Conservation (phyloP, 139 green algal species). For the Astrephomene gubernaculifera region DNA sequence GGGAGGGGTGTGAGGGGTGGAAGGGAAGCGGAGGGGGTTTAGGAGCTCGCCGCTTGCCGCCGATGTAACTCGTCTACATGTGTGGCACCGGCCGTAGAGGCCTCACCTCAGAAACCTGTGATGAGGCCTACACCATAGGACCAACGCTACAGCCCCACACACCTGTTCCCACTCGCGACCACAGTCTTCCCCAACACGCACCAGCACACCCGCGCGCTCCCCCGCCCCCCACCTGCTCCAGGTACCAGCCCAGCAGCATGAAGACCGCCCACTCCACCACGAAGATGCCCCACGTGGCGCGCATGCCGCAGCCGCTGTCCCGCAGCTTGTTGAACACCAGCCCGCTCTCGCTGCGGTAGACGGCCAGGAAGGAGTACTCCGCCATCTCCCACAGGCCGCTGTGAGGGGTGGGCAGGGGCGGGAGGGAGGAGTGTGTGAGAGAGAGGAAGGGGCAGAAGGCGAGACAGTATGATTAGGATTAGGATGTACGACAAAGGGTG, state of each 20-base stretch:
- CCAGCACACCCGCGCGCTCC: background rate
- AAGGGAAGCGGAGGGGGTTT: too few relatives aligned
- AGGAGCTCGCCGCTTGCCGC: too few relatives aligned
- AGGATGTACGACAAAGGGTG: background rate
- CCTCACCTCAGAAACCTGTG: background rate
- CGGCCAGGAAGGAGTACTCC: constrained; percentile 62
- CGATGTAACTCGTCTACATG: background rate
- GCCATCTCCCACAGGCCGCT: constrained; percentile 72
- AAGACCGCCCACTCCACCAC: constrained; percentile 87
- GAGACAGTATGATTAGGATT: background rate
- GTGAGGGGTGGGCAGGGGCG: background rate
- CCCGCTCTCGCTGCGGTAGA: constrained; percentile 55
- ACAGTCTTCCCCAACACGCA: background rate
- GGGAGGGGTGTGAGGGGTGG: too few relatives aligned
- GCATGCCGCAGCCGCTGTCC: constrained; percentile 80
- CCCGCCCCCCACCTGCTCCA: constrained; percentile 44
- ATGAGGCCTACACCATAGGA: background rate
- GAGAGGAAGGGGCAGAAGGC: background rate
- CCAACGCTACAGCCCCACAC: background rate
- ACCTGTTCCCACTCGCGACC: too few relatives aligned
- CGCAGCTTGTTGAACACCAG: constrained; percentile 75
- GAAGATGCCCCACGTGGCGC: constrained; percentile 74
- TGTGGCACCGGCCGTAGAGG: too few relatives aligned
- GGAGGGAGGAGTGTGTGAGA: too few relatives aligned
- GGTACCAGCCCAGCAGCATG: constrained; percentile 57